A percentile compares a stretch with the other conserved stretches of the same genome.
Conservation (phyloP, 2,329 filamentous ascomycete species). For the Chrysoporthe deuterocubensis region DNA sequence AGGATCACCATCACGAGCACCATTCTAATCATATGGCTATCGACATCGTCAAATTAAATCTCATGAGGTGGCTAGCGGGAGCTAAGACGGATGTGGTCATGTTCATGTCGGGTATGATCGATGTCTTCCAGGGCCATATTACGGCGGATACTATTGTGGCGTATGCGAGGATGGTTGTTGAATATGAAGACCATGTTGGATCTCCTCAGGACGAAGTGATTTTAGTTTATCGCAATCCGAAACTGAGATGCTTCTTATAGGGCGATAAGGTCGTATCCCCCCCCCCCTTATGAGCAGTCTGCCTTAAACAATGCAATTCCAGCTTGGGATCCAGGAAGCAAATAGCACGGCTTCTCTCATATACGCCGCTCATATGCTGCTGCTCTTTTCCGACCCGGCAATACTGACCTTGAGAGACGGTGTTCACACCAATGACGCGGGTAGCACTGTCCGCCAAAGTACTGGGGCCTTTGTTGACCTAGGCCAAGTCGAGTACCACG, state of each 20-base stretch:
- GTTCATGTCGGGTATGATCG: constrained; percentile 53
- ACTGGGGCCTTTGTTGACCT: constrained; percentile 39
- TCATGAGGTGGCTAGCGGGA: constrained; percentile 43
- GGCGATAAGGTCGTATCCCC: constrained; percentile 44
- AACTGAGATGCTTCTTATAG: constrained; percentile 31
- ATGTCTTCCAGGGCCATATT: constrained; percentile 40
- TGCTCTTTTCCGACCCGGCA: constrained; percentile 37
- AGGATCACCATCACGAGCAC: constrained; percentile 48
- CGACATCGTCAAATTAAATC: constrained; percentile 48
- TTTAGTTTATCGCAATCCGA: rapidly evolving
- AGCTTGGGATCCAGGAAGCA: constrained; percentile 40
- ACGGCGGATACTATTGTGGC: constrained; percentile 43
- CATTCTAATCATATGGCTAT: constrained; percentile 49
- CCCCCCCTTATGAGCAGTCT: constrained; percentile 35
- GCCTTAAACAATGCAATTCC: constrained; percentile 36
- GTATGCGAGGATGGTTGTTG: constrained; percentile 45
- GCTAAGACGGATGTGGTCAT: constrained; percentile 47
- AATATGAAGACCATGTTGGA: constrained; percentile 47
- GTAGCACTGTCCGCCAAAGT: constrained; percentile 40
- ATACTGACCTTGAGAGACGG: constrained; percentile 43
- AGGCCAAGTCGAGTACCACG: constrained; percentile 32
- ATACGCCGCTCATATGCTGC: constrained; percentile 43
- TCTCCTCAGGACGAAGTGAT: background rate
- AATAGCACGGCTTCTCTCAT: constrained; percentile 45
- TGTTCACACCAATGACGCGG: constrained; percentile 44